Base-by-base conservation (phyloP, 306 rosid species). In the Trichosanthes cucumerina region DNA sequence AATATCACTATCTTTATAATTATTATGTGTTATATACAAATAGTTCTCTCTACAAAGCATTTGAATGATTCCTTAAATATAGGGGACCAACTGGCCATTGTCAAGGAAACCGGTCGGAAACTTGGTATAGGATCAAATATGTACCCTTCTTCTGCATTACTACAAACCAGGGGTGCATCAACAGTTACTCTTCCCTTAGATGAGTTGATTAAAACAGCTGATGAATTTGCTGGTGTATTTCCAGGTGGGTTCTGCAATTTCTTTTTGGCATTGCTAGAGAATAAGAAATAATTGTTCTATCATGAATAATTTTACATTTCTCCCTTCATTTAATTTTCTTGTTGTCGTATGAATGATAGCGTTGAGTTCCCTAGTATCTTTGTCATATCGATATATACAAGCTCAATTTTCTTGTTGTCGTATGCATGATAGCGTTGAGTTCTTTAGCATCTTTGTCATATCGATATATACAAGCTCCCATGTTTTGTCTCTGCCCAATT, bases 121-220 rank as follows among this genome's bases (percentile, higher is more conserved):
- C 99, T 96, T 69, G 99, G 99, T 16, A 96, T 96, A 98, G 99
- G 99, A 84, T 91, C 99, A 78, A 96, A 96, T 83, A 96, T 96
- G 99, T 96, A 96, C 80, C 99, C 99, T 1, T 96, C 99, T 64
- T 92, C 98, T 70, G 85, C 99, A 59, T 88, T 96, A 84, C 98
- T 96, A 53, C 97, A 89, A 86, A 86, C 91, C 82, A 92, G 91
- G 87, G 97, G 89, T 86, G 86, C 92, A 75, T 66, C 96, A 39
- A 84, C 91, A 66, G 80, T 92, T 79, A 79, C 92, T 78, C 82
- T 90, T 79, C 99, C 98, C 31, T 92, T 96, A 18, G 99, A 96
- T 19, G 99, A 96, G 82, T 86, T 96, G 92, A 96, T 96, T 74
- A 98, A 96, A 85, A 92, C 91, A 83, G 99, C 99, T 7, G 99